phyloP scores from a whole-genome alignment of 257 asterid genomes.

The Jacaranda copaia region DNA sequence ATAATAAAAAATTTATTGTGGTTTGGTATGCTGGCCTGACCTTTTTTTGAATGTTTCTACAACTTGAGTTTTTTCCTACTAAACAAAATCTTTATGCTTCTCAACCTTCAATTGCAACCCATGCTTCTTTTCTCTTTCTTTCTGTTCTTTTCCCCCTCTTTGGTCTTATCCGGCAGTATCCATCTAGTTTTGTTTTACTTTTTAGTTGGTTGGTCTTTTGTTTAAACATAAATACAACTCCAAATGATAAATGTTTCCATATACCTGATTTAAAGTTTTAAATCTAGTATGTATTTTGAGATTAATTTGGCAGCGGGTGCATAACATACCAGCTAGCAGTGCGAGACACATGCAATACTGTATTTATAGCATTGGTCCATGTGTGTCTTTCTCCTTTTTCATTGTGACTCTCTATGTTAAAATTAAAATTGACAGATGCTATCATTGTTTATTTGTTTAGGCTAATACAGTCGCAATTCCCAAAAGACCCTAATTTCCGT shows the following conservation, averaged over 20 bases:
- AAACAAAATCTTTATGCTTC: neutral
- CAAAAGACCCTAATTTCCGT: slow-evolving; percentile 86
- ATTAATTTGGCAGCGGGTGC: neutral
- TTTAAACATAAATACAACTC: too few species aligned
- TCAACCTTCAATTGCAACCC: neutral
- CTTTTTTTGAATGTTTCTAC: neutral
- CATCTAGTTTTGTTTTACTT: too few species aligned
- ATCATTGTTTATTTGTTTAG: slow-evolving; percentile 45
- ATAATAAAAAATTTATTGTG: too few species aligned
- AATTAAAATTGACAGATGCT: slow-evolving; percentile 22
- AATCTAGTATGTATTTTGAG: neutral
- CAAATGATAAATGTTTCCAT: too few species aligned
- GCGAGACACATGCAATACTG: neutral
- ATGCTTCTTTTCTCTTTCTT: neutral
- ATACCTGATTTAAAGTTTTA: neutral
- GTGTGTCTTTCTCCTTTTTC: neutral
- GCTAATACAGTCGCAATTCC: slow-evolving; percentile 83
- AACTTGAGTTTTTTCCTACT: neutral
- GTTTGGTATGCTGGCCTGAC: too few species aligned
- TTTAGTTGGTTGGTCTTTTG: too few species aligned
- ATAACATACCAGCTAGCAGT: neutral
- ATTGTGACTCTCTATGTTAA: neutral
- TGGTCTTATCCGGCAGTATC: too few species aligned
- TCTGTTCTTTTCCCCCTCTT: neutral
- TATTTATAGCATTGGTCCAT: neutral